Evolutionary conservation across 2,329 filamentous ascomycete species (phyloP).

Genomic region (Venturia nashicola): DNA sequence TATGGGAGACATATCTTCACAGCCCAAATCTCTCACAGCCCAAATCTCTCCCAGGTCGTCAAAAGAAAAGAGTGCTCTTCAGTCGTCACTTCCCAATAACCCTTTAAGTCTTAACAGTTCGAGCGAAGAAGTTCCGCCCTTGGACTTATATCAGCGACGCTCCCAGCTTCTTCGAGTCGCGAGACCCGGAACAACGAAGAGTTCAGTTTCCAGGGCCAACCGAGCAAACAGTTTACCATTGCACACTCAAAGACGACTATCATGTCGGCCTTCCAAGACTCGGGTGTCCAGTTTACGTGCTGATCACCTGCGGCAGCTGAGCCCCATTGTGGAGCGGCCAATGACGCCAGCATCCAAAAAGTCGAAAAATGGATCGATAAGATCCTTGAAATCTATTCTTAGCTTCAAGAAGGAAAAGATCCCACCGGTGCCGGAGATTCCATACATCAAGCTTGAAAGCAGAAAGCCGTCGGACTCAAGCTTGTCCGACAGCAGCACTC

Average conservation of each 20-base stretch:
- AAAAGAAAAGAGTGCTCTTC: neutral
- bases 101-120: neutral
- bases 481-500: slow-evolving; percentile 5
- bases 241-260: neutral
- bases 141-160: neutral
- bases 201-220: neutral
- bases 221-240: neutral
- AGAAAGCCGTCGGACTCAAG: neutral
- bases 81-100: neutral
- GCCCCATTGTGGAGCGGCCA: slow-evolving; percentile 9
- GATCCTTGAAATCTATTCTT: slow-evolving; percentile 5
- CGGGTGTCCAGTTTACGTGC: neutral
- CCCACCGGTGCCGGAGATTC: neutral
- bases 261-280: neutral
- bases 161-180: neutral
- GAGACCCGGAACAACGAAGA: neutral
- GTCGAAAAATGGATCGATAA: neutral
- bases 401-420: slow-evolving; percentile 6
- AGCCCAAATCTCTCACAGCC: too few relatives aligned
- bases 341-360: slow-evolving; percentile 3
- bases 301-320: slow-evolving; percentile 3
- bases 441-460: neutral
- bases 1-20: neutral
- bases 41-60: neutral
- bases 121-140: neutral